These are phyloP conservation scores for Dactylellina cionopaga DNA, from an alignment of 2,329 filamentous ascomycete species.

Conservation along the genomic window DNA sequence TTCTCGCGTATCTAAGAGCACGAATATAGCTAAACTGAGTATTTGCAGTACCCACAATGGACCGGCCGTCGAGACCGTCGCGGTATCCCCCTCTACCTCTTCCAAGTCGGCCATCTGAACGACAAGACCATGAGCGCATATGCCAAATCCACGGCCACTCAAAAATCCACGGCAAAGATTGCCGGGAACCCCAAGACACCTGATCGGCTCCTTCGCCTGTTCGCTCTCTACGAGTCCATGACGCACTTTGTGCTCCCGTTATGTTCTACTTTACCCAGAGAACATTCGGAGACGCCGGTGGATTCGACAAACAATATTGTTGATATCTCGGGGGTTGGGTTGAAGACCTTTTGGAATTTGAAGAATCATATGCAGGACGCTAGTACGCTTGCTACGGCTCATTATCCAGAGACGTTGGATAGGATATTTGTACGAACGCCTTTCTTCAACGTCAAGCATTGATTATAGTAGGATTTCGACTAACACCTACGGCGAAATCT, in stretches of 20 bases:
- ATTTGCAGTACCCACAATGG: conserved; percentile 85
- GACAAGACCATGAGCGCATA: conserved; percentile 82
- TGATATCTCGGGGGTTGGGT: conserved; percentile 84
- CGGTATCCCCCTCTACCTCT: conserved; percentile 91
- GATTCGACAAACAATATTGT: conserved; percentile 95
- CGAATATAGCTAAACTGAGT: conserved; percentile 8
- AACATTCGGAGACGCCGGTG: conserved; percentile 76
- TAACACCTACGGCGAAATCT: conserved; percentile 59
- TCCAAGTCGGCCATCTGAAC: conserved; percentile 84
- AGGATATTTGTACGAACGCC: conserved; percentile 74
- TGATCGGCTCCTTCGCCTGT: conserved; percentile 82
- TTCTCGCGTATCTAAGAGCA: neutral
- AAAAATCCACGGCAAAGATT: conserved; percentile 66
- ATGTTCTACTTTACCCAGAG: conserved; percentile 73
- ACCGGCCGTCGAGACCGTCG: conserved; percentile 88
- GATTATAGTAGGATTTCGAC: too few species aligned
- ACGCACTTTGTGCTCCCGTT: conserved; percentile 87
- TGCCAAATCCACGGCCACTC: conserved; percentile 68
- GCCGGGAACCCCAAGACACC: conserved; percentile 69
- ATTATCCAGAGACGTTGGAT: conserved; percentile 94
- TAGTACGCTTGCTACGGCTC: conserved; percentile 84
- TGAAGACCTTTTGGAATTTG: conserved; percentile 96
- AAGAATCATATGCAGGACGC: conserved; percentile 94
- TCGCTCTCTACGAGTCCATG: conserved; percentile 92
- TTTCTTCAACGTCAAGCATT: too few species aligned